These are phyloP conservation scores for Parastagonospora nodorum DNA, from an alignment of 2,329 filamentous ascomycete species.

Conservation along the genomic window DNA sequence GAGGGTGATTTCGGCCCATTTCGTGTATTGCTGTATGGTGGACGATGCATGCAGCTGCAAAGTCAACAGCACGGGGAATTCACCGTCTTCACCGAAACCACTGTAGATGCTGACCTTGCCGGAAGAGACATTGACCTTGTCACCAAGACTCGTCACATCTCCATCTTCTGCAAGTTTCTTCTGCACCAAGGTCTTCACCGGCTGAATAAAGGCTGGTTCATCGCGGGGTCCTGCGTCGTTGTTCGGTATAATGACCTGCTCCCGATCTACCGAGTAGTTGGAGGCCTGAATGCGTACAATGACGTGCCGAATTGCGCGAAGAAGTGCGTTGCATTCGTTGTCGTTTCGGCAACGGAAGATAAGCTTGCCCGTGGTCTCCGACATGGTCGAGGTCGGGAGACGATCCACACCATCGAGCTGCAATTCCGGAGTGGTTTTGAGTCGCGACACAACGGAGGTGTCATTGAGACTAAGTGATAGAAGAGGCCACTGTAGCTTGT, in stretches of 20 bases:
- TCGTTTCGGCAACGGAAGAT: conserved; percentile 7
- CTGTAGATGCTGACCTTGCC: no score
- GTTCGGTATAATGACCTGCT: neutral
- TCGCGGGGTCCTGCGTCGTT: no score
- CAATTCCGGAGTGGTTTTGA: conserved; percentile 5
- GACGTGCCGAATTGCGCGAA: conserved; percentile 6
- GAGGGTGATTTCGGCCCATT: no score
- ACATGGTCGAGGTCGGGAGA: neutral
- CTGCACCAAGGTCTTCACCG: no score
- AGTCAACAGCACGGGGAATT: no score
- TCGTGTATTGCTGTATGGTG: no score
- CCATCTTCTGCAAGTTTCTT: no score
- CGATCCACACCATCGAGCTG: conserved; percentile 4
- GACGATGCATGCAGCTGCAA: no score
- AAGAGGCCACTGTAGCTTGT: conserved; percentile 5
- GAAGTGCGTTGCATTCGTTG: conserved; percentile 4
- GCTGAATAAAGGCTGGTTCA: no score
- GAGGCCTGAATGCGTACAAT: neutral
- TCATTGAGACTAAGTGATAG: conserved; percentile 13
- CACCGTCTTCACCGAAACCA: no score
- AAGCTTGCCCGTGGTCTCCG: conserved; percentile 1
- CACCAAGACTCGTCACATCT: no score
- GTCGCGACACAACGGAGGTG: conserved; percentile 2
- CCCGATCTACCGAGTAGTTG: neutral
- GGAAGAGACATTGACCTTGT: no score